Conservation (phyloP, 2,329 filamentous ascomycete species). For the Phialophora verrucosa region DNA sequence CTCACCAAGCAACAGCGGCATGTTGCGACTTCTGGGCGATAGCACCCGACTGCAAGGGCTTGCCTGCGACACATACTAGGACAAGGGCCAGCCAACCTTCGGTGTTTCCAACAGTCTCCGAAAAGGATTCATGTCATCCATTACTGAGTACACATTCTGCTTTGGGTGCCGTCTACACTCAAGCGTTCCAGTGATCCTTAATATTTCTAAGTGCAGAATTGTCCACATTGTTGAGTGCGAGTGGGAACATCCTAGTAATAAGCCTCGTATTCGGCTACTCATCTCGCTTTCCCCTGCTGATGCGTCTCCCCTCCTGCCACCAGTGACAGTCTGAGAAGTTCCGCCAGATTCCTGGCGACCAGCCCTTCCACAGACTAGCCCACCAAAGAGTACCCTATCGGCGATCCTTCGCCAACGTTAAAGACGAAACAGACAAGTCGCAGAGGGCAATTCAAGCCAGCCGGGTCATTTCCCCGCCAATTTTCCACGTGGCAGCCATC, state of each 20-base stretch:
- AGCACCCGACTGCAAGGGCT: not conserved
- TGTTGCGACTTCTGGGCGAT: not conserved
- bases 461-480: conserved; percentile 25
- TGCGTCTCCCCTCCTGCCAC: conserved; percentile 6
- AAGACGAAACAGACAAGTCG: conserved; percentile 5
- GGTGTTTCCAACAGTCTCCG: not conserved
- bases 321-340: conserved; percentile 5
- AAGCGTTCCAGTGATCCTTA: not conserved
- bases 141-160: not conserved
- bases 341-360: conserved; percentile 1
- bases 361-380: conserved; percentile 6
- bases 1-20: not conserved
- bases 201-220: not conserved
- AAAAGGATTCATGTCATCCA: not conserved
- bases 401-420: conserved; percentile 6
- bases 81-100: not conserved
- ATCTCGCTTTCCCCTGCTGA: conserved; percentile 14
- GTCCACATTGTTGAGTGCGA: not conserved
- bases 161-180: too few relatives aligned
- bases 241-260: not conserved
- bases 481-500: conserved; percentile 35
- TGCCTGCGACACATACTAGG: not conserved
- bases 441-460: conserved; percentile 5
- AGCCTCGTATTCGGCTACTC: conserved; percentile 26
- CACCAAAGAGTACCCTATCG: not conserved